Conservation (phyloP, 495 filamentous ascomycete species). For the Choiromyces venosus region DNA sequence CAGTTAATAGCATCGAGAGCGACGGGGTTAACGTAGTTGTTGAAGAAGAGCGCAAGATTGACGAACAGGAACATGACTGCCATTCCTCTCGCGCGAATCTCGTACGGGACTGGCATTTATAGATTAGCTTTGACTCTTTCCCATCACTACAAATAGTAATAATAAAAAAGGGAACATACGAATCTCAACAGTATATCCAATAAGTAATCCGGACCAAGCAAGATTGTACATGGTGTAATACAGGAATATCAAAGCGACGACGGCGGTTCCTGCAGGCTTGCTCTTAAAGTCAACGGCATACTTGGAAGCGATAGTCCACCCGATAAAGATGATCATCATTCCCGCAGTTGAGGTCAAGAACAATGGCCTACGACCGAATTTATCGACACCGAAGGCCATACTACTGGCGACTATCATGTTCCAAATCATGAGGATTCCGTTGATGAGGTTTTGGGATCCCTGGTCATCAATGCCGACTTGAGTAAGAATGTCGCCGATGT, state of each 20-base stretch:
- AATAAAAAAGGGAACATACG: conserved; percentile 18
- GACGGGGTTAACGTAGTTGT: conserved; percentile 51
- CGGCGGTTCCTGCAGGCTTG: conserved; percentile 37
- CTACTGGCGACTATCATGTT: conserved; percentile 45
- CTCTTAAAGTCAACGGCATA: conserved; percentile 30
- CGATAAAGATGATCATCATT: conserved; percentile 44
- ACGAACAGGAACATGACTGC: conserved; percentile 48
- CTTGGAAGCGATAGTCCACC: conserved; percentile 44
- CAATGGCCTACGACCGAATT: conserved; percentile 44
- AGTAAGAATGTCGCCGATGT: conserved; percentile 44
- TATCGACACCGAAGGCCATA: conserved; percentile 47
- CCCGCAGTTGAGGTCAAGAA: conserved; percentile 45
- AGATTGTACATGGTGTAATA: conserved; percentile 47
- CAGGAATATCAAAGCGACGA: conserved; percentile 47
- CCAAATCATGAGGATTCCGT: conserved; percentile 46
- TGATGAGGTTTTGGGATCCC: conserved; percentile 45
- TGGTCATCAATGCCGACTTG: conserved; percentile 31
- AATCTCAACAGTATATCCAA: conserved; percentile 49
- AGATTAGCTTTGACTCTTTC: conserved; percentile 4
- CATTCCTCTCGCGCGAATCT: conserved; percentile 45
- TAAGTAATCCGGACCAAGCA: conserved; percentile 45
- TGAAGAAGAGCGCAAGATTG: conserved; percentile 48
- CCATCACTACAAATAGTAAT: no score
- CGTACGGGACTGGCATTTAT: conserved; percentile 27
- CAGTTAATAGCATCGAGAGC: conserved; percentile 45